Base-by-base conservation (phyloP, 2,329 filamentous ascomycete species). In the Podosphaera aphanis region DNA sequence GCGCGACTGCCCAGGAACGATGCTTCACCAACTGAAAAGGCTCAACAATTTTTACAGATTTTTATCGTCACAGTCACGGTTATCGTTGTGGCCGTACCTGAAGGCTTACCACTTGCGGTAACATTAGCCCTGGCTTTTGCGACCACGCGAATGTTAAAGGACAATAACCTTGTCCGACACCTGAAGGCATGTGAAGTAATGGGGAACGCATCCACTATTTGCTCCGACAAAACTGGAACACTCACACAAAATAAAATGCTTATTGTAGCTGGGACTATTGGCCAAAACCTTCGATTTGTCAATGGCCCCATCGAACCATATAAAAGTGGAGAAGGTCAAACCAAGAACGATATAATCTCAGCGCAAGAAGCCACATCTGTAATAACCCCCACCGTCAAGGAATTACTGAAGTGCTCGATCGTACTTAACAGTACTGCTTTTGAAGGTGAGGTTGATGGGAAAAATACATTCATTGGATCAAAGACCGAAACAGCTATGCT, bases 141-240 rank as follows among this genome's bases (percentile, higher is more conserved):
- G 29, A 79, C 74, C 2, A 78, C 72, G 37, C 66, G 73, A 31
- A 76, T 81, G 68, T 61, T 78, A 37, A 78, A 76, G 55, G 75
- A 79, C 59, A 78, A 79, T 62, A 80, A 79, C 50, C 62, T 80
- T 25, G 77, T 81, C n/a, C 72, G 76, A 47, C 65, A 77, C 29
- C 64, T 81, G 23, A 69, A 73, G 48, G 76, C 76, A 48, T 79
- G 75, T 56, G 77, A 81, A 59, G 78, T 75, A 2, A 79, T 80
- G 75, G 76, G 76, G 4, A 80, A 80, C 53, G 74, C 73, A 2
- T 78, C 74, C 1, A 79, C 80, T 0, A 78, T 88, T 31, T 88
- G 82, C 61, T 85, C 81, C 3, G 82, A 83, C 59, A 83, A 83
- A 61, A 83, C 79, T 1, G 79, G 79, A 43, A 83, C 79, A 4